A percentile compares a stretch with the other conserved stretches of the same genome.
Evolutionary conservation across 176 grass and related monocot species (phyloP).

Genomic region (Avena eriantha): DNA sequence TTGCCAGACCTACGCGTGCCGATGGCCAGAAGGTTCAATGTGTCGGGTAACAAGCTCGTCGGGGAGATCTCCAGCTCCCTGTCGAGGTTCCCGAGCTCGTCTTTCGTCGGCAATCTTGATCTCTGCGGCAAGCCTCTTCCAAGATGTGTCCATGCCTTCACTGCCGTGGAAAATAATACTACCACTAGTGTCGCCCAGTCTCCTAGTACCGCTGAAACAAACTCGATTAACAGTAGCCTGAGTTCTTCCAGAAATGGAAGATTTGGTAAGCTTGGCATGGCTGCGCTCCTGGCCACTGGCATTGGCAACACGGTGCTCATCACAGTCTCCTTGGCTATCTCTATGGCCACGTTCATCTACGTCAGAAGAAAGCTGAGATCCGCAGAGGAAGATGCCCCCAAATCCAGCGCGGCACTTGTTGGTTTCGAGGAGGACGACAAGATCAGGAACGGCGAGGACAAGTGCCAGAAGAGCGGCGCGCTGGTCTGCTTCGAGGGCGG

Average conservation of each 20-base stretch:
- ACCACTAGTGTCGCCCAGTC: constrained; percentile 17
- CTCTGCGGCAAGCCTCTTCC: constrained; percentile 61
- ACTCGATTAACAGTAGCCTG: not conserved
- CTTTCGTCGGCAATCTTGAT: constrained; percentile 47
- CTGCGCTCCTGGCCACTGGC: constrained; percentile 54
- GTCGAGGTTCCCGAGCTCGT: constrained; percentile 53
- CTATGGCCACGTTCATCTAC: constrained; percentile 55
- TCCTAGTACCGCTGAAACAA: not conserved
- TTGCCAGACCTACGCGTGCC: constrained; percentile 46
- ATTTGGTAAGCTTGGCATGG: constrained; percentile 44
- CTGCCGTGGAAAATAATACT: constrained; percentile 8
- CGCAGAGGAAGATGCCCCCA: not conserved
- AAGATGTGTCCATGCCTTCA: constrained; percentile 42
- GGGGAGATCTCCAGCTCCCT: constrained; percentile 53
- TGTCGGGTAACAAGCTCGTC: constrained; percentile 52
- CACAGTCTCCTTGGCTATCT: constrained; percentile 40
- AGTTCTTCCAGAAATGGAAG: constrained; percentile 8
- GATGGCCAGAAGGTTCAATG: constrained; percentile 47
- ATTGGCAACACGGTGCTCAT: constrained; percentile 59
- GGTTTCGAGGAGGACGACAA: constrained; percentile 40
- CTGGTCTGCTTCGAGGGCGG: constrained; percentile 75
- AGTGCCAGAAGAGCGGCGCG: constrained; percentile 47
- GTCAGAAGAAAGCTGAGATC: constrained; percentile 58
- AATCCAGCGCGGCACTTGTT: constrained; percentile 11
- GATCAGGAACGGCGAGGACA: constrained; percentile 17